These are phyloP conservation scores for Elongisporangium prolatum DNA, from an alignment of 352 stramenopile genomes.

Conservation along the genomic window DNA sequence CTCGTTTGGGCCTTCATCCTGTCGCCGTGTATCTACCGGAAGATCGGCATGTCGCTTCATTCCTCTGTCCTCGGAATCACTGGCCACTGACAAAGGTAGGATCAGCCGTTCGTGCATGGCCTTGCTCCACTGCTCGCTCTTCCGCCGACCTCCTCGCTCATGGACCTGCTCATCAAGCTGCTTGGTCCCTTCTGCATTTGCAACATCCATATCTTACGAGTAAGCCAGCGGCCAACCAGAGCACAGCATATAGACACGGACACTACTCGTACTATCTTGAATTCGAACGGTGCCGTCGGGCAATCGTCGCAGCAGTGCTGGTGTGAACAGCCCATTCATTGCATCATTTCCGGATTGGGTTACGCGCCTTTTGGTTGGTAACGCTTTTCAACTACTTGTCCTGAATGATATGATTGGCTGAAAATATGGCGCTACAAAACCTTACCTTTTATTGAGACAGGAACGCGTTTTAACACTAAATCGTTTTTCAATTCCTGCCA, in stretches of 20 bases:
- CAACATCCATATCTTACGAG: no score
- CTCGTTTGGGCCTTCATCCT: neutral
- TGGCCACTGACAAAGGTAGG: neutral
- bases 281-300: neutral
- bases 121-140: neutral
- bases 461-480: neutral
- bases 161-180: neutral
- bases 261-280: no score
- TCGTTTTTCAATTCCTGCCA: neutral
- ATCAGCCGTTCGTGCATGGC: neutral
- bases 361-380: neutral
- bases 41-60: neutral
- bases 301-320: neutral
- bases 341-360: neutral
- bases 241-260: no score
- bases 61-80: neutral
- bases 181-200: neutral
- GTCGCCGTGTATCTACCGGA: neutral
- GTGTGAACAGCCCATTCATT: neutral
- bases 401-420: neutral
- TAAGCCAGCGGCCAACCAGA: no score
- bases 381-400: neutral
- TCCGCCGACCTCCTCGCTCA: neutral
- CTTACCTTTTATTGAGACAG: neutral
- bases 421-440: neutral